Evolutionary conservation across 768 basidiomycete genomes (phyloP).

Genomic region (Tylopilus cervinicoccineus): DNA sequence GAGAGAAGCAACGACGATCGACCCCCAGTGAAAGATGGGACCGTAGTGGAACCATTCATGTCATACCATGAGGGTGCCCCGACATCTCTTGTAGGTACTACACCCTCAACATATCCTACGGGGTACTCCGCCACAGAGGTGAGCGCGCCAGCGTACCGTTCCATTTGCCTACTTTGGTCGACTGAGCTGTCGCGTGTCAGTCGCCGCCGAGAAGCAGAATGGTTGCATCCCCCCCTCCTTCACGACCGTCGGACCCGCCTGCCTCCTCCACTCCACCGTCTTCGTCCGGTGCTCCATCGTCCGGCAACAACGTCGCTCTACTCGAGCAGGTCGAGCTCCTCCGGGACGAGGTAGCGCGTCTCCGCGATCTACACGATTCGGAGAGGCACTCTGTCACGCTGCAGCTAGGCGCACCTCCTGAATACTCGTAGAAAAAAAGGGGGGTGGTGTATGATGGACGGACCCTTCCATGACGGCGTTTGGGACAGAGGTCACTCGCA

Average conservation of each 20-base stretch:
- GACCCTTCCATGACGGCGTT: too few relatives aligned
- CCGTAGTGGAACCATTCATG: constrained; percentile 5
- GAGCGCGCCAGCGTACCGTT: neutral
- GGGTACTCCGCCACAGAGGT: neutral
- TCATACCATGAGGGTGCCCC: neutral
- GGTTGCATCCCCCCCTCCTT: too few relatives aligned
- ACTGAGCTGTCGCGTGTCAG: neutral
- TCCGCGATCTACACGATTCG: neutral
- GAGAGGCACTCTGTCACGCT: too few relatives aligned
- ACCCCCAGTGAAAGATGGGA: neutral
- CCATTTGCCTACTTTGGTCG: neutral
- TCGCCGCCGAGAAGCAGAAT: neutral
- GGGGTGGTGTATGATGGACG: too few relatives aligned
- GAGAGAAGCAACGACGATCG: neutral
- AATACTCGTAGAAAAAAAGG: too few relatives aligned
- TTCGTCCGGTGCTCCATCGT: neutral
- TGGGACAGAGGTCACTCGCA: too few relatives aligned
- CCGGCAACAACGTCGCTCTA: neutral
- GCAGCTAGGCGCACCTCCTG: too few relatives aligned
- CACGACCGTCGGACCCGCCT: neutral
- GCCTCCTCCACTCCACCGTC: neutral
- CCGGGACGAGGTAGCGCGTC: constrained; percentile 8
- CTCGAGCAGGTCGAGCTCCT: constrained; percentile 5
- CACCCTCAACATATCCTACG: too few relatives aligned
- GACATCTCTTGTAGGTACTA: neutral